Evolutionary conservation across 2,329 filamentous ascomycete species (phyloP), one percentile per base, ranked within the genome.

Genomic region (Hortaea werneckii): DNA sequence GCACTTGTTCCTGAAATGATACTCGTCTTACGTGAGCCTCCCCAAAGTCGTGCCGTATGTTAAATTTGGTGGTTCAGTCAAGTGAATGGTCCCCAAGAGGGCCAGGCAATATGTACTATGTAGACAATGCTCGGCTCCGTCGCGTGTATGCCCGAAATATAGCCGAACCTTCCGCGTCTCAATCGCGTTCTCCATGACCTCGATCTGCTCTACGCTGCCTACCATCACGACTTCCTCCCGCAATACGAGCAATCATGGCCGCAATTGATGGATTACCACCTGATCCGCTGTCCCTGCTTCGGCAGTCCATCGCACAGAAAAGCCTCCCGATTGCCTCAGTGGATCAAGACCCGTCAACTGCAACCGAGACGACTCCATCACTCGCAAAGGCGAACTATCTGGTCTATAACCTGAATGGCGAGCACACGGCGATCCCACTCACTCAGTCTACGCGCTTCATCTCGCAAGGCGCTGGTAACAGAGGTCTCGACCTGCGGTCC

Each of bases 241-340:
- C 9, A n/a, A 3, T 39, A 8, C 7, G 13, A n/a, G 10, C 37
- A 39, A 29, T 3, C 26, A 41, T 41, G 40, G 40, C 40, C 7
- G 10, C 40, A 10, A 41, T 27, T 27, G 29, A 41, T 20, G 27
- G 40, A 20, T 30, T 29, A n/a, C 10, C 40, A 9, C 40, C 63
- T 64, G 51, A 96, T 62, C 80, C 89, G 42, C 81, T 96, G 54
- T 75, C 88, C 54, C 81, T 92, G 52, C 77, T 96, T 56, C 86
- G 89, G 61, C 81, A 85, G 62, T 82, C 85, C 53, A 92, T 96
- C 67, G 80, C 83, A 45, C 77, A 80, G 47, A 76, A 75, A 57
- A 78, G 75, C 58, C 68, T 80, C 42, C 83, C 89, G 47, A 76
- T 86, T 45, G 85, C 89, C 38, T 86, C 83, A 47, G 83, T 80